Evolutionary conservation across 768 basidiomycete genomes (phyloP).

Genomic region (Hortiboletus campestris): DNA sequence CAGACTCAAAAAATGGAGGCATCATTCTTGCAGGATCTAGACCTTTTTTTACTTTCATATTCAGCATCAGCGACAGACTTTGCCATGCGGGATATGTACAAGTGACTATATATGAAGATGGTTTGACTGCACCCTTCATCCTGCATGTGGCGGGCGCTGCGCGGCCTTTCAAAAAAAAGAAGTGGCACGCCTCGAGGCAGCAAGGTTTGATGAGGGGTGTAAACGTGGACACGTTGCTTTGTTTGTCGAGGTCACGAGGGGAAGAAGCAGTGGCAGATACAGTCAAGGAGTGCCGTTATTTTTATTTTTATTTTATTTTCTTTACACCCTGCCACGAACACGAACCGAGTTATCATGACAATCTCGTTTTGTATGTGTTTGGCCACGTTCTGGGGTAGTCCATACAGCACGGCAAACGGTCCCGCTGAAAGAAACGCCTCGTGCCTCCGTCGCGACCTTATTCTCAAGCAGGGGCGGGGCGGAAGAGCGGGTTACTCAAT

Average conservation of each 20-base stretch:
- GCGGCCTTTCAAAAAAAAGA: constrained; percentile 11
- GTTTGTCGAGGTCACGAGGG: constrained; percentile 15
- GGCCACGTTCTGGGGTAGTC: constrained; percentile 33
- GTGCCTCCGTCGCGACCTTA: neutral
- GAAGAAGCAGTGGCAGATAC: constrained; percentile 6
- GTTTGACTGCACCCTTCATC: neutral
- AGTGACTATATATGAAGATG: neutral
- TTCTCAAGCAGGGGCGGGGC: neutral
- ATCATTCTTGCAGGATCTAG: neutral
- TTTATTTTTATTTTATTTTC: neutral
- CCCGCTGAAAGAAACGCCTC: constrained; percentile 9
- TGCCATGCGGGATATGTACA: neutral
- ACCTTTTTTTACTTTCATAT: neutral
- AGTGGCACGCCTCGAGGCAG: constrained; percentile 27
- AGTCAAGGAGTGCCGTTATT: constrained; percentile 7
- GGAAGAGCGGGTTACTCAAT: neutral
- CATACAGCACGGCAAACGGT: constrained; percentile 15
- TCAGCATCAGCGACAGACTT: constrained; percentile 19
- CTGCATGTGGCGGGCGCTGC: constrained; percentile 16
- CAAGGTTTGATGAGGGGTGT: constrained; percentile 26
- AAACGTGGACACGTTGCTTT: constrained; percentile 7
- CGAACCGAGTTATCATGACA: neutral
- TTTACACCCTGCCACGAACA: neutral
- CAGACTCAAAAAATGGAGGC: neutral
- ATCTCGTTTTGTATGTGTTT: neutral